Evolutionary conservation across 73 alveolate species (phyloP), one percentile per base, ranked within the genome.

Genomic region (Stentor coeruleus): DNA sequence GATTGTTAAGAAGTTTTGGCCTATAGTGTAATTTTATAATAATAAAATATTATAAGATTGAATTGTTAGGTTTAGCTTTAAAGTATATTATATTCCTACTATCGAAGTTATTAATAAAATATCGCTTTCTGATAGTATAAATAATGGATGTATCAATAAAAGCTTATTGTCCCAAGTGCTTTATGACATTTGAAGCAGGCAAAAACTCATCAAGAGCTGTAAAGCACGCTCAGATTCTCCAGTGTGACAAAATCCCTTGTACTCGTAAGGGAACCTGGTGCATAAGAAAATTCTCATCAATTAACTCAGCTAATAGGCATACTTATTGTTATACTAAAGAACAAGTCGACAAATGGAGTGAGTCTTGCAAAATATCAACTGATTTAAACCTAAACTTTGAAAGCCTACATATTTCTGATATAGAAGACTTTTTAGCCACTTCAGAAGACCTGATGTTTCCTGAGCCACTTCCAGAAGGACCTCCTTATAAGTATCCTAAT

Each of bases 101-200:
- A n/a, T n/a, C n/a, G n/a, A n/a, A n/a, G n/a, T n/a, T n/a, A n/a
- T n/a, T n/a, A n/a, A n/a, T n/a, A n/a, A n/a, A n/a, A n/a, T n/a
- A n/a, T n/a, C n/a, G n/a, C n/a, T n/a, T n/a, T n/a, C n/a, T n/a
- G n/a, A n/a, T n/a, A n/a, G n/a, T n/a, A n/a, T n/a, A n/a, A n/a
- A n/a, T n/a, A n/a, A 49, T 49, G 66, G 66, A 49, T 11, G 20
- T 11, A 6, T 20, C 6, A 49, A 66, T 66, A 26, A 66, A 66
- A 66, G 79, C 79, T 33, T 66, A 15, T 26, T 66, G 79, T 2
- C 79, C 79, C 2, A 20, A 31, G 33, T 66, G 79, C 39, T 66
- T 20, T 33, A 66, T 66, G 79, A 66, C 79, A 14, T 66, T 66
- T 2, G 79, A 66, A 66, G 79, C 79, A 1, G 79, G 79, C n/a